Conservation (phyloP, 1,139 yeast genomes). For the Kurtzmaniella quercitrusa region DNA sequence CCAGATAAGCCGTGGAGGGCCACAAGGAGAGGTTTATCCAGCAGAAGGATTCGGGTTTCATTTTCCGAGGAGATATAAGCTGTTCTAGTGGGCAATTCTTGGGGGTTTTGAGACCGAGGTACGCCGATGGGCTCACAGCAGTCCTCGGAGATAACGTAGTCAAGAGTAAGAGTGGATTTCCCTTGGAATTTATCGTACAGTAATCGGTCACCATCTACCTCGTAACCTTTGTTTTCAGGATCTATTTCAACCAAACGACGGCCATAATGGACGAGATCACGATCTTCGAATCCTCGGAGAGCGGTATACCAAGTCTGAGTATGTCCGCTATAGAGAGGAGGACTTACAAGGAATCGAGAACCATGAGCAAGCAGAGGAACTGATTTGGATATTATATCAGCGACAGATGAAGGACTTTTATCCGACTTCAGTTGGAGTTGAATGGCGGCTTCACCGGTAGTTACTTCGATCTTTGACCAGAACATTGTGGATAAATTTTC, state of each 20-base stretch:
- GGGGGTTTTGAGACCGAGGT: slow-evolving; percentile 29
- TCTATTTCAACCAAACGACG: slow-evolving; percentile 30
- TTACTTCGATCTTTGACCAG: slow-evolving; percentile 23
- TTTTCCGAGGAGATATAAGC: slow-evolving; percentile 31
- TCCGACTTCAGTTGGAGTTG: slow-evolving; percentile 17
- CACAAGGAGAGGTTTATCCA: slow-evolving; percentile 48
- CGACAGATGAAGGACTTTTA: slow-evolving; percentile 13
- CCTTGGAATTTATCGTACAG: slow-evolving; percentile 43
- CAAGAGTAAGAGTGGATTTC: slow-evolving; percentile 36
- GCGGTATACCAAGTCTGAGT: slow-evolving; percentile 47
- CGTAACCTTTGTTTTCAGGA: slow-evolving; percentile 24
- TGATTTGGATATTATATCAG: slow-evolving; percentile 22
- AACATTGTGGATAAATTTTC: slow-evolving; percentile 9
- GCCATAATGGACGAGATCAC: slow-evolving; percentile 35
- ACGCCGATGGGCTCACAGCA: slow-evolving; percentile 8
- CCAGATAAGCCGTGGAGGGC: slow-evolving; percentile 61
- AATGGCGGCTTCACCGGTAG: slow-evolving; percentile 25
- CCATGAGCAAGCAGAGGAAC: slow-evolving; percentile 33
- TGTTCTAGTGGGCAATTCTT: slow-evolving; percentile 41
- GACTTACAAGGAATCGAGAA: slow-evolving; percentile 32
- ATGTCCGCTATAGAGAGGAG: slow-evolving; percentile 39
- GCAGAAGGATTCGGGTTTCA: slow-evolving; percentile 25
- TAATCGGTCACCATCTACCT: slow-evolving; percentile 24
- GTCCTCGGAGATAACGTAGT: slow-evolving; percentile 29
- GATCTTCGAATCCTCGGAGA: slow-evolving; percentile 30